phyloP scores from a whole-genome alignment of 768 basidiomycete species.

The Suillus spraguei region DNA sequence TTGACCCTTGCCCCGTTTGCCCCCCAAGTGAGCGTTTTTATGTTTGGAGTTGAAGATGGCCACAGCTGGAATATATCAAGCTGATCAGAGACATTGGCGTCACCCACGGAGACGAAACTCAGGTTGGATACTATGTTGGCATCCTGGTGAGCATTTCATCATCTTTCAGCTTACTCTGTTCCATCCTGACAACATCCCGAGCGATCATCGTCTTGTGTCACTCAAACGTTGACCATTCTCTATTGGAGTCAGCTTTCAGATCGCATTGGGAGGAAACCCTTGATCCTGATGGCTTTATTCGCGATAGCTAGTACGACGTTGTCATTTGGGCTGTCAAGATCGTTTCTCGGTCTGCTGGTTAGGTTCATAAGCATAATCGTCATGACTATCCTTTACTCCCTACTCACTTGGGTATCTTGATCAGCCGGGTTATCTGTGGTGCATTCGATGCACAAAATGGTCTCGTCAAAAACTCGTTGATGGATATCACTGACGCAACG shows the following conservation, averaged over 20 bases:
- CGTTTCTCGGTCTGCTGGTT: too few species aligned
- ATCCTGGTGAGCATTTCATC: neutral
- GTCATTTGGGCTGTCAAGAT: too few species aligned
- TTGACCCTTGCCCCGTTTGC: neutral
- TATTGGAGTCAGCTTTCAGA: too few species aligned
- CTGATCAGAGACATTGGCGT: neutral
- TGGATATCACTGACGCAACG: slow-evolving; percentile 42
- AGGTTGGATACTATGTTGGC: neutral
- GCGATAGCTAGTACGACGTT: too few species aligned
- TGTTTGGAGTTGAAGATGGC: neutral
- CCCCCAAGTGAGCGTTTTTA: neutral
- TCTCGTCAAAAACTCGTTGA: slow-evolving; percentile 42
- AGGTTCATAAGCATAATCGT: too few species aligned
- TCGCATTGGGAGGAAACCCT: too few species aligned
- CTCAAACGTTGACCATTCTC: too few species aligned
- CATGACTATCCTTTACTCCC: too few species aligned
- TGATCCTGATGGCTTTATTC: too few species aligned
- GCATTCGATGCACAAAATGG: slow-evolving; percentile 57
- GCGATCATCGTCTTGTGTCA: too few species aligned
- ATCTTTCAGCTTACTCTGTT: too few species aligned
- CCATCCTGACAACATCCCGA: too few species aligned
- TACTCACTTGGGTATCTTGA: neutral
- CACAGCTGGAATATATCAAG: neutral
- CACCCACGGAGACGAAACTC: neutral
- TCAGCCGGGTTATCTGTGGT: slow-evolving; percentile 46